Base-by-base conservation (phyloP, 1,139 yeast species). In the Saccharomycopsis crataegensis region DNA sequence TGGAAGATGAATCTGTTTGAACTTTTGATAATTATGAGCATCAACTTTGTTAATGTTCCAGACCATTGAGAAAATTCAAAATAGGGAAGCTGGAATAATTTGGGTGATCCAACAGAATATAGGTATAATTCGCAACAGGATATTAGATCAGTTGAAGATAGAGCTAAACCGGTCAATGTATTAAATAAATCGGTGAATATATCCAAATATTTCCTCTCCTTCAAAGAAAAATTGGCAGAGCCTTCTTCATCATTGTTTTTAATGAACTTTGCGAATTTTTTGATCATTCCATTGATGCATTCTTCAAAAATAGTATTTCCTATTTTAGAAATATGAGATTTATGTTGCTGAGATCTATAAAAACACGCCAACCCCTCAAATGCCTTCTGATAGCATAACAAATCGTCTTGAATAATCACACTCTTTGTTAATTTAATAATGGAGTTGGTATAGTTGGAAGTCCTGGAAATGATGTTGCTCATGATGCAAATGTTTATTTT, bases 401-500 rank as follows among this genome's bases (percentile, higher is more conserved):
- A 37, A 38, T 50, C 53, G 37, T 53, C 48, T 32, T 53, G 53
- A 31, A 46, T n/a, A 8, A 49, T 49, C 16, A 50, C 48, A 32
- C 46, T 47, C 17, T 48, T 40, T 6, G 47, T 36, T 28, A 55
- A 42, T 14, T 42, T 52, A 8, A 17, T 33, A 9, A 55, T 38
- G 14, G 37, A 8, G 31, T 28, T 43, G 7, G 56, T 32, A 42
- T 55, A 55, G 41, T 54, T 32, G 7, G 38, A 14, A 3, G 14
- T 42, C 5, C 37, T 11, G 8, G 55, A 46, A 6, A 55, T 36
- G 14, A 33, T 50, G 11, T 50, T 38, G 49, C 43, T 55, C 46
- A 55, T 22, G n/a, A 48, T 48, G 31, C 37, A 52, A 8, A 56
- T 50, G 36, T 56, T 56, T 32, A 56, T 46, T 46, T 56, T 56